Base-by-base conservation (phyloP, 306 rosid genomes). In the Gastrolobium villosum region DNA sequence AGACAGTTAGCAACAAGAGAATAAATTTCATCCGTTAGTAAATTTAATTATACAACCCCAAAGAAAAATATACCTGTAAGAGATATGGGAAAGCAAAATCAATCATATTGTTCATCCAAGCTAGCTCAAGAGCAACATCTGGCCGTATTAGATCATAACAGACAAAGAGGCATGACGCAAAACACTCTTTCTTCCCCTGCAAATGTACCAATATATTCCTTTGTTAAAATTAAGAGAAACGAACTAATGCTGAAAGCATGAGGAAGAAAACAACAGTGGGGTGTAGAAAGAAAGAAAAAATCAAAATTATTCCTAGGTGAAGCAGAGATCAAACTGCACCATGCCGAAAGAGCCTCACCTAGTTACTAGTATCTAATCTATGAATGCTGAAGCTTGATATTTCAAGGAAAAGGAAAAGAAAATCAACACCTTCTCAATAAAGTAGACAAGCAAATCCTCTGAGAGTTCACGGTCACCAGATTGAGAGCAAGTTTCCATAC, bases 161-260 rank as follows among this genome's bases (percentile, higher is more conserved):
- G 74, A 94, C 97, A 75, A 94, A 94, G 87, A 94, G 96, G 85
- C 98, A 94, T 13, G 98, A 92, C 2, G 98, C 98, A 81, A 92
- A 94, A 84, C 98, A 94, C 84, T 94, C 98, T 84, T 94, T 94
- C 94, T 94, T 94, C 55, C 94, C 96, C 97, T 94, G 97, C 71
- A 83, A 14, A 64, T 30, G 75, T 65, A 81, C 40, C 74, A 46
- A 80, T 56, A 66, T 37, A 13, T 79, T 63, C 59, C 70, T 52
- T 53, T 32, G 28, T 64, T 75, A 75, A 15, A 81, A 57, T 30
- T 46, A n/a, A 43, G 15, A 74, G n/a, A 66, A 69, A 76, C 68
- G 5, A 72, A 75, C 39, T 9, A 60, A 43, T 57, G 35, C 71
- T 9, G 55, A 61, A 20, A 73, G 40, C 48, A 62, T 20, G 7